Evolutionary conservation across 768 basidiomycete species (phyloP).

Genomic region (Mycena galericulata): DNA sequence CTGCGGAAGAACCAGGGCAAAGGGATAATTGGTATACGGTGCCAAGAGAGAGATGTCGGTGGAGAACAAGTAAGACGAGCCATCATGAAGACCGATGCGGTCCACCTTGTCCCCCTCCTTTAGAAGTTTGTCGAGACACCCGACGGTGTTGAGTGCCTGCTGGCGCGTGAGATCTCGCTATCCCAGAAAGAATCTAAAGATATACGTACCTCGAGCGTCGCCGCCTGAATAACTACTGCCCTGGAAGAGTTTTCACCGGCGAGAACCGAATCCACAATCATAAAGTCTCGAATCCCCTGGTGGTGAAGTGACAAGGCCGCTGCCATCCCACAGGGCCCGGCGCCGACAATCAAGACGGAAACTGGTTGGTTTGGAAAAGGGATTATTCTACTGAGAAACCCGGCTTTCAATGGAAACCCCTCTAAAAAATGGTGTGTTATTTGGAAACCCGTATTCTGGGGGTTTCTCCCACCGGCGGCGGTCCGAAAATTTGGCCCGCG

Average conservation of each 20-base stretch:
- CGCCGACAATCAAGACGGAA: background rate
- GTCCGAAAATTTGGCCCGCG: too few relatives aligned
- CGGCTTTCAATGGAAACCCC: too few relatives aligned
- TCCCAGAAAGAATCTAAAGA: background rate
- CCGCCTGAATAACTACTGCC: constrained; percentile 61
- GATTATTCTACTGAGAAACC: too few relatives aligned
- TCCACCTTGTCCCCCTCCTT: constrained; percentile 49
- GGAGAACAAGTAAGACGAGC: constrained; percentile 40
- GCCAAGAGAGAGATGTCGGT: constrained; percentile 50
- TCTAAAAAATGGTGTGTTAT: too few relatives aligned
- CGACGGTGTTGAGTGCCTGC: constrained; percentile 60
- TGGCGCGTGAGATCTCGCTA: background rate
- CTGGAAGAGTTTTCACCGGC: constrained; percentile 53
- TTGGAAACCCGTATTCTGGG: too few relatives aligned
- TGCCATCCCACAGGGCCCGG: background rate
- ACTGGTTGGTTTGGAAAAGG: too few relatives aligned
- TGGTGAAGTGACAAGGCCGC: constrained; percentile 32
- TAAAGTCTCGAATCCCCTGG: constrained; percentile 55
- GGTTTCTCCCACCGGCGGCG: too few relatives aligned
- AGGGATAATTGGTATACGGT: constrained; percentile 58
- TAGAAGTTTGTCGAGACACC: constrained; percentile 53
- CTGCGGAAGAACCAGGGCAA: constrained; percentile 58
- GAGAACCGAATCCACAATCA: constrained; percentile 54
- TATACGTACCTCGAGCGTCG: constrained; percentile 63
- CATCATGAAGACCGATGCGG: constrained; percentile 44